Evolutionary conservation across 202 grass and related monocot species (phyloP).

Genomic region (Schoenoplectus triqueter): DNA sequence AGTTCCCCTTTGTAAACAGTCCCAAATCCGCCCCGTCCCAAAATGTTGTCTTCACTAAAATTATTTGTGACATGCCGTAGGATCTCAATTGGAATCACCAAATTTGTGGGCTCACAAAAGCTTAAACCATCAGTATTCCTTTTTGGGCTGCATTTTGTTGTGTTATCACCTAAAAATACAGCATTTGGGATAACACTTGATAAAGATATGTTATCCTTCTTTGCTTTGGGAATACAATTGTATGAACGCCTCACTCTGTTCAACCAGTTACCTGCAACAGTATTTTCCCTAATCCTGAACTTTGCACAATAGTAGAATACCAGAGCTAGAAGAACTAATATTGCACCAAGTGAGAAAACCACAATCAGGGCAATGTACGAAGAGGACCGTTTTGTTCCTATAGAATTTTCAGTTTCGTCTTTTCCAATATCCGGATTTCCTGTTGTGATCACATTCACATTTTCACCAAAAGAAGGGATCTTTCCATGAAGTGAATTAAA

Average conservation of each 20-base stretch:
- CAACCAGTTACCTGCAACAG: constrained; percentile 20
- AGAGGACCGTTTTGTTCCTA: constrained; percentile 31
- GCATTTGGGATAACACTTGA: constrained; percentile 27
- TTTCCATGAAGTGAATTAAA: constrained; percentile 47
- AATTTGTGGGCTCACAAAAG: constrained; percentile 37
- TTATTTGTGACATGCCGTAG: constrained; percentile 48
- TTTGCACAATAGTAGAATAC: constrained; percentile 36
- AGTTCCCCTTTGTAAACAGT: constrained; percentile 56
- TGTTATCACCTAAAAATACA: constrained; percentile 28
- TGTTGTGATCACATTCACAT: constrained; percentile 26
- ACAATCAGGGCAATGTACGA: constrained; percentile 30
- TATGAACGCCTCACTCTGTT: constrained; percentile 29
- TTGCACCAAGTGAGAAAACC: constrained; percentile 1
- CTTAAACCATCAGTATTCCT: constrained; percentile 35
- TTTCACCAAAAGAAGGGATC: constrained; percentile 37
- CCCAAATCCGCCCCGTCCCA: constrained; percentile 53
- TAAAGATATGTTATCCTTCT: constrained; percentile 41
- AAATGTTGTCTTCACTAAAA: constrained; percentile 49
- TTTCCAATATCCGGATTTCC: constrained; percentile 45
- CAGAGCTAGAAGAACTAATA: constrained; percentile 27
- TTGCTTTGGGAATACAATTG: constrained; percentile 20
- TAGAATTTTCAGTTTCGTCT: constrained; percentile 2
- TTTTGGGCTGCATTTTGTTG: constrained; percentile 29
- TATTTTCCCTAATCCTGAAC: constrained; percentile 3
- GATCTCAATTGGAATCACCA: constrained; percentile 44